Evolutionary conservation across 1,284 basidiomycete species (phyloP).

Genomic region (Vanrija humicola): DNA sequence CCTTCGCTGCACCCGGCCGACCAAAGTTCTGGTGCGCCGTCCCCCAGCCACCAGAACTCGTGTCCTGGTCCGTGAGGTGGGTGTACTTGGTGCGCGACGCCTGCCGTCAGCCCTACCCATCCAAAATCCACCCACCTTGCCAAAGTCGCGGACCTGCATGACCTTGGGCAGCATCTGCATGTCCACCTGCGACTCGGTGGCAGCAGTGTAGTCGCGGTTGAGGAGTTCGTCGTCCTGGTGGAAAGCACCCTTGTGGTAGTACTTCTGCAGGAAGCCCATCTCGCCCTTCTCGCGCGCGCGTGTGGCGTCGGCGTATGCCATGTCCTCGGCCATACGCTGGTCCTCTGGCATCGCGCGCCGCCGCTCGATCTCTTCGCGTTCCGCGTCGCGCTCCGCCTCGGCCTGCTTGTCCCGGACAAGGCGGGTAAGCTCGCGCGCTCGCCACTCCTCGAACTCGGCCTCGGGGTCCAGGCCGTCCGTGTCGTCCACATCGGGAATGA

Average conservation of each 20-base stretch:
- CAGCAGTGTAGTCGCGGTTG: slow-evolving; percentile 81
- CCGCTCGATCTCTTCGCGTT: slow-evolving; percentile 84
- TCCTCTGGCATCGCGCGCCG: slow-evolving; percentile 87
- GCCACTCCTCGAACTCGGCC: slow-evolving; percentile 93
- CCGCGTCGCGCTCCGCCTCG: slow-evolving; percentile 68
- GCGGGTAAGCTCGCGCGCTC: slow-evolving; percentile 81
- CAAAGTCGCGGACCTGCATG: slow-evolving; percentile 97
- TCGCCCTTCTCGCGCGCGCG: slow-evolving; percentile 61
- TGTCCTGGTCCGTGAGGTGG: slow-evolving; percentile 92
- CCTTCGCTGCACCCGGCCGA: slow-evolving; percentile 48
- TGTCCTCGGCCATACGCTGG: slow-evolving; percentile 81
- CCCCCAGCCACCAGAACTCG: slow-evolving; percentile 74
- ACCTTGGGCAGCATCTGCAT: slow-evolving; percentile 82
- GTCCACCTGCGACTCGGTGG: slow-evolving; percentile 80
- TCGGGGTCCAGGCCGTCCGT: slow-evolving; percentile 88
- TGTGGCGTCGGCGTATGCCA: slow-evolving; percentile 73
- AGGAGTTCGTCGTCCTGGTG: slow-evolving; percentile 92
- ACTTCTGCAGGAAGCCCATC: slow-evolving; percentile 93
- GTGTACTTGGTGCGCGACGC: slow-evolving; percentile 64
- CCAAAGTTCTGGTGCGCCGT: slow-evolving; percentile 55
- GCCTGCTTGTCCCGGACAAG: slow-evolving; percentile 89
- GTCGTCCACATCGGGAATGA: slow-evolving; percentile 86
- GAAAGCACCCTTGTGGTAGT: slow-evolving; percentile 99
- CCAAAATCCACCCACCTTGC: slow-evolving; percentile 48
- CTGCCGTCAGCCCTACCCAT: slow-evolving; percentile 6